Conservation (phyloP, 352 stramenopile genomes). For the Phytophthora pinifolia region DNA sequence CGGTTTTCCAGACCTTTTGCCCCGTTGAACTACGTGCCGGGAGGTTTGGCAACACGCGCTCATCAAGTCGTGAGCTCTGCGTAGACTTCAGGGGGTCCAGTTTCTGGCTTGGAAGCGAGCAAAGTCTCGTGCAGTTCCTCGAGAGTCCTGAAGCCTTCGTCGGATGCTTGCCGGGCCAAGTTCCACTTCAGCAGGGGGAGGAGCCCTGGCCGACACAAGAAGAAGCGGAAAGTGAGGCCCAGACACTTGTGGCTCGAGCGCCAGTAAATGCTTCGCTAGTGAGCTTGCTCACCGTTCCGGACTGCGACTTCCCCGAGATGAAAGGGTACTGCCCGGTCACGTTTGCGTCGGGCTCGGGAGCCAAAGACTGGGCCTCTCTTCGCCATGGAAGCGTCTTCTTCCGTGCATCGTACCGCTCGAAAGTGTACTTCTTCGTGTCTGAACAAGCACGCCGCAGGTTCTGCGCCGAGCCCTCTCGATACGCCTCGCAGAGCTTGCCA, state of each 20-base stretch:
- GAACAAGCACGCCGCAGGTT: conserved; percentile 52
- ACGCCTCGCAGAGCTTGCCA: conserved; percentile 43
- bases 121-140: conserved; percentile 39
- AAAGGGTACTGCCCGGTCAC: conserved; percentile 79
- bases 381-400: conserved; percentile 55
- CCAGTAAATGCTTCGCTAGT: conserved; percentile 66
- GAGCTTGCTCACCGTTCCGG: conserved; percentile 56
- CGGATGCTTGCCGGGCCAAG: conserved; percentile 18
- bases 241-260: conserved; percentile 30
- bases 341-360: conserved; percentile 42
- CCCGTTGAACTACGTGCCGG: conserved; percentile 51
- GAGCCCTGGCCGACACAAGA: conserved; percentile 21
- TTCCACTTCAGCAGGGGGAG: conserved; percentile 4
- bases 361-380: conserved; percentile 40
- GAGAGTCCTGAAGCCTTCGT: conserved; percentile 36
- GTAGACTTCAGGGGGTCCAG: conserved; percentile 40
- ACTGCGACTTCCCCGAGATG: conserved; percentile 72
- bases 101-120: conserved; percentile 47
- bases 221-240: conserved; percentile 34
- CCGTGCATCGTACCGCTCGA: conserved; percentile 53
- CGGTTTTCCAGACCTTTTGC: conserved; percentile 51
- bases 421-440: conserved; percentile 62
- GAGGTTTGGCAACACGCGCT: conserved; percentile 34
- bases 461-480: conserved; percentile 45
- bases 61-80: conserved; percentile 35